phyloP scores from a whole-genome alignment of 2,329 filamentous ascomycete species.

The Aspergillus novoparasiticus region DNA sequence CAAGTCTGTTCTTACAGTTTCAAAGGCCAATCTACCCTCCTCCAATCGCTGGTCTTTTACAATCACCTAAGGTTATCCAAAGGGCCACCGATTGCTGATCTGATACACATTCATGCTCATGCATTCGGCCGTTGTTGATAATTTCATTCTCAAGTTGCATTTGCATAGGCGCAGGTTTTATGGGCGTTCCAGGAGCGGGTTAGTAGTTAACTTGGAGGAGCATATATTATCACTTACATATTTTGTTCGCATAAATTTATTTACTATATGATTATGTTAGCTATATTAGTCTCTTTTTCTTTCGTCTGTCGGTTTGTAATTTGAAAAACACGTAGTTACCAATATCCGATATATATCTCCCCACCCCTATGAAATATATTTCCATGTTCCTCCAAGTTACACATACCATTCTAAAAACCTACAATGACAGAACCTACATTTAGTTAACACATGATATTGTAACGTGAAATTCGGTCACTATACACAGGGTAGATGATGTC shows the following conservation, averaged over 20 bases:
- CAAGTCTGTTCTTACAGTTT: neutral
- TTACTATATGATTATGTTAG: too few species aligned
- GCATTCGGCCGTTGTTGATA: neutral
- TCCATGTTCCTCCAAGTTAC: neutral
- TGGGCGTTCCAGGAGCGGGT: neutral
- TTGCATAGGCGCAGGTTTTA: constrained; percentile 4
- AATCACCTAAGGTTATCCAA: neutral
- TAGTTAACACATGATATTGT: neutral
- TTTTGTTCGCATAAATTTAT: neutral
- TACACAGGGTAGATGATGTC: constrained; percentile 17
- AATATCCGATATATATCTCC: neutral
- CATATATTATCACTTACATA: neutral
- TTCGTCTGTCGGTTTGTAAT: neutral
- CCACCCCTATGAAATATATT: neutral
- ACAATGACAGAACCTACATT: neutral
- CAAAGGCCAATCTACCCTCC: neutral
- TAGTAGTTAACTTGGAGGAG: neutral
- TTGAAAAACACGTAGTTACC: neutral
- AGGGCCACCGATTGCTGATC: neutral
- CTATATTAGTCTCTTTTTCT: neutral
- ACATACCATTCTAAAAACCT: neutral
- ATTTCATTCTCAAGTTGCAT: neutral
- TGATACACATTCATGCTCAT: neutral
- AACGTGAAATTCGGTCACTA: constrained; percentile 17
- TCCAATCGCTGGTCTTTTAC: neutral